phyloP scores from a whole-genome alignment of 345 rosid genomes.

The Alliaria petiolata region DNA sequence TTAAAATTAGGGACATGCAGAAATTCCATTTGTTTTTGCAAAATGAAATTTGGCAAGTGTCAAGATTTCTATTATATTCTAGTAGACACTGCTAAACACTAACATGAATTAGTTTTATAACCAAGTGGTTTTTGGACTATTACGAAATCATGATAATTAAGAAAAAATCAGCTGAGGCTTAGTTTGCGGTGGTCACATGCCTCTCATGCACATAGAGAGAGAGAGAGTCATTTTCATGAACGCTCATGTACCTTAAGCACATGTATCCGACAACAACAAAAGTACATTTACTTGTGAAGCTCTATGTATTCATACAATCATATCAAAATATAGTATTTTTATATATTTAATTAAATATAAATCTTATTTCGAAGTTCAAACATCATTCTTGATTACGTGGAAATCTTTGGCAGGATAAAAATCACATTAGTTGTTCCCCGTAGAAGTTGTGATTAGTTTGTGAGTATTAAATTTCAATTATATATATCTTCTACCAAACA shows the following conservation, averaged over 20 bases:
- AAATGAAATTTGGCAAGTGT: slow-evolving; percentile 12
- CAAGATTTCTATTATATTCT: not conserved
- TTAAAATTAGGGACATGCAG: not conserved
- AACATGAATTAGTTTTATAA: not conserved
- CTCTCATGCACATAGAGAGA: slow-evolving; percentile 31
- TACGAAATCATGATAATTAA: not conserved
- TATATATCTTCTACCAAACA: not conserved
- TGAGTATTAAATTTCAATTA: not conserved
- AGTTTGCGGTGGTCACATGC: slow-evolving; percentile 36
- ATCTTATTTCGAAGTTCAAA: not conserved
- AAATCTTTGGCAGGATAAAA: not conserved
- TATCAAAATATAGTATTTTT: too few relatives aligned
- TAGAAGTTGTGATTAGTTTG: not conserved
- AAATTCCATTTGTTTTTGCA: not conserved
- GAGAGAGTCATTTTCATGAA: slow-evolving; percentile 9
- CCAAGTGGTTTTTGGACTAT: slow-evolving; percentile 8
- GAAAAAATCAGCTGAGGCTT: slow-evolving; percentile 9
- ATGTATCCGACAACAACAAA: slow-evolving; percentile 32
- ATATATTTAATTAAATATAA: not conserved
- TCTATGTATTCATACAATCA: not conserved
- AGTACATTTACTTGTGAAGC: slow-evolving; percentile 17
- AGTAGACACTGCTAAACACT: slow-evolving; percentile 12
- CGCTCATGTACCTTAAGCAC: slow-evolving; percentile 23
- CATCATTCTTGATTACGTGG: not conserved
- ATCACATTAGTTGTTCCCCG: not conserved